phyloP scores from a whole-genome alignment of 768 basidiomycete genomes.

The Podaxis mareebaensis region DNA sequence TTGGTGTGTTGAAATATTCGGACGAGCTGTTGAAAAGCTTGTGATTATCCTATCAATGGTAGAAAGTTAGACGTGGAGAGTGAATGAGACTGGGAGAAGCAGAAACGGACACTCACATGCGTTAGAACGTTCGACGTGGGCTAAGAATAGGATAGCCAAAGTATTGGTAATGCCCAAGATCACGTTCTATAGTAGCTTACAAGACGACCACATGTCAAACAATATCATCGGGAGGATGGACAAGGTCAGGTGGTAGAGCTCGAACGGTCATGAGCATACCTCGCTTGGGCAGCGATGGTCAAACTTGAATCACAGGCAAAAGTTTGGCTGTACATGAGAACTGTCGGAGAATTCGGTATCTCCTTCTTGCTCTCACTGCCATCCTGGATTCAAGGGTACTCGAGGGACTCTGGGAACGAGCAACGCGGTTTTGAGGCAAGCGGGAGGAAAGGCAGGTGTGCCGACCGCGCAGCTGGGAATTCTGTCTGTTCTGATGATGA shows the following conservation, averaged over 20 bases:
- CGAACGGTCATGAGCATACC: neutral
- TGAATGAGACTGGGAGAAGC: neutral
- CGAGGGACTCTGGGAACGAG: neutral
- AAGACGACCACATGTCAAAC: constrained; percentile 1
- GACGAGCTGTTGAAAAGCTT: neutral
- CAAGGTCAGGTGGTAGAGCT: constrained; percentile 2
- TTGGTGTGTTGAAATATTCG: neutral
- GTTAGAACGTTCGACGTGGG: neutral
- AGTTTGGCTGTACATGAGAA: neutral
- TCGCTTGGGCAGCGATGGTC: neutral
- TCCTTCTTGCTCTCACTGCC: neutral
- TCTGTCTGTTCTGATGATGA: neutral
- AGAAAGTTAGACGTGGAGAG: neutral
- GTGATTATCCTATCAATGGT: neutral
- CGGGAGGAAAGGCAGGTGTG: neutral
- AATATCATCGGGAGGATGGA: neutral
- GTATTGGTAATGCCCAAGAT: neutral
- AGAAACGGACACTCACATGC: neutral
- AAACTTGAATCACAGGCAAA: constrained; percentile 6
- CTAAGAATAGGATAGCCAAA: neutral
- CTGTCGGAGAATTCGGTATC: neutral
- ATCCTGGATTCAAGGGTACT: neutral
- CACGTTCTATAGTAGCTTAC: neutral
- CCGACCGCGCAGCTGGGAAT: neutral
- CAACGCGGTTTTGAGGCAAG: neutral